phyloP scores from a whole-genome alignment of 805 yeast genomes.

The Sugiyamaella qingdaonensis region DNA sequence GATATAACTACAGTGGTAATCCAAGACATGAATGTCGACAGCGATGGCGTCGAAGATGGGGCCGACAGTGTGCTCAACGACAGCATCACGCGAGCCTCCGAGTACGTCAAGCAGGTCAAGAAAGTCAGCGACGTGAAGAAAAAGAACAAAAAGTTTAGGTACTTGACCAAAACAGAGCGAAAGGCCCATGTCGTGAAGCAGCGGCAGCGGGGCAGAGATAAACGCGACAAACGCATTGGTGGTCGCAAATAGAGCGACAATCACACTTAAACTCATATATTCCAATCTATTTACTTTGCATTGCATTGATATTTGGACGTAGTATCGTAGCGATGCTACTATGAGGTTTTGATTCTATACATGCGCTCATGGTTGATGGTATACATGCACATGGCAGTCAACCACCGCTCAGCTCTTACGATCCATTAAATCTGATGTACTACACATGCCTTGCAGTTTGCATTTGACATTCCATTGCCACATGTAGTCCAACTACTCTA shows the following conservation, averaged over 20 bases:
- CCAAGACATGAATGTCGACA: slow-evolving; percentile 50
- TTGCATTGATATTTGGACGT: background rate
- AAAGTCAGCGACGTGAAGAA: slow-evolving; percentile 27
- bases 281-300: background rate
- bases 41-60: slow-evolving; percentile 46
- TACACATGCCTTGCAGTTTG: too few species aligned
- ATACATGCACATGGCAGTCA: too few species aligned
- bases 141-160: slow-evolving; percentile 81
- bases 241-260: too few species aligned
- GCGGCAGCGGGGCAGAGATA: slow-evolving; percentile 38
- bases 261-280: too few species aligned
- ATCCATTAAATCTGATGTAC: too few species aligned
- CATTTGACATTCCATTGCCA: too few species aligned
- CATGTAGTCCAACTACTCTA: too few species aligned
- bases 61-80: slow-evolving; percentile 67
- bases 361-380: too few species aligned
- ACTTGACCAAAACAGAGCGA: slow-evolving; percentile 78
- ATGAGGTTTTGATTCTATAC: too few species aligned
- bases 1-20: slow-evolving; percentile 49
- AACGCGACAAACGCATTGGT: background rate
- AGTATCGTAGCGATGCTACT: too few species aligned
- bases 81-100: slow-evolving; percentile 73
- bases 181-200: slow-evolving; percentile 46
- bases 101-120: slow-evolving; percentile 67
- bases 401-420: too few species aligned